Base-by-base conservation (phyloP, 352 stramenopile species). In the Nothophytophthora sp. region DNA sequence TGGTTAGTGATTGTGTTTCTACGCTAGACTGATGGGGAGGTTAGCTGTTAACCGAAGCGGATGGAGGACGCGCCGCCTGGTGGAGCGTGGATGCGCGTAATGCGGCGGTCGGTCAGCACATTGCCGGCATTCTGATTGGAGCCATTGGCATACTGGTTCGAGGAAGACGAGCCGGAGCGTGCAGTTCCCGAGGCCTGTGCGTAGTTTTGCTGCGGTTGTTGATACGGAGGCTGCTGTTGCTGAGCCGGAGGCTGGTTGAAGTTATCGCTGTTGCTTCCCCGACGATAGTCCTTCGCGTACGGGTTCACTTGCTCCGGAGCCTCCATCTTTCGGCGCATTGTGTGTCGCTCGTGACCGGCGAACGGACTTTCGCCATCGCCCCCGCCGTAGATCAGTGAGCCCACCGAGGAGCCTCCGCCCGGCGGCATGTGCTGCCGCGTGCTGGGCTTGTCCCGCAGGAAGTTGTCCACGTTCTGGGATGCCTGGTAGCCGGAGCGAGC, bases 61-160 rank as follows among this genome's bases (percentile, higher is more conserved):
- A 96, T 90, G 18, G 83, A 88, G 13, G 82, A 93, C 19, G 71
- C 81, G 10, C 90, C 87, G 18, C 90, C 87, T 11, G 87, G 90
- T 28, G 90, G 86, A 5, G 88, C 90, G 56, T 96, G 86, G 54
- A 97, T 92, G 42, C 87, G 73, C 22, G 87, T 96, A 55, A 91
- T 96, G 51, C 84, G 87, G 33, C 88, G 73, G 35, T 95, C 88
- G 18, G 88, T 97, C 49, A 96, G 65, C 63, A 96, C 86, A 50
- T 96, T 97, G 32, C 90, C 90, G 11, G 66, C 67, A 61, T 97
- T 97, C 61, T 96, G 86, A 63, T 91, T 96, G 34, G 73, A 62
- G 11, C 87, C 87, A 7, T 41, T 76, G 7, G 89, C 86, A 47
- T 90, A 97, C 18, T 83, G 71, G 67, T 97, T 97, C 10, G 86